Conservation (phyloP, 345 rosid species). For the Sonneratia caseolaris region DNA sequence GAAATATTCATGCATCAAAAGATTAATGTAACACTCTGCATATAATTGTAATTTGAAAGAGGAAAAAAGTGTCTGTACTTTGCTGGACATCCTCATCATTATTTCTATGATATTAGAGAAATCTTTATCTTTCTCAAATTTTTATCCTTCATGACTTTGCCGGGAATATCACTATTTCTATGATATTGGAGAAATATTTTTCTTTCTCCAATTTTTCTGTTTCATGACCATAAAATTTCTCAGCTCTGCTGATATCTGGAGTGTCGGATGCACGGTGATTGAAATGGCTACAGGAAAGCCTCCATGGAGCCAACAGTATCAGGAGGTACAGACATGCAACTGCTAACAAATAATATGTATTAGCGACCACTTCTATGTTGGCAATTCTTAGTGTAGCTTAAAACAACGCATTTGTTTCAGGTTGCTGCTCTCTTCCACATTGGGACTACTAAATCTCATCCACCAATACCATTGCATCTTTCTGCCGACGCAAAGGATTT, state of each 20-base stretch:
- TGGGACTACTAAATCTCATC: conserved; percentile 92
- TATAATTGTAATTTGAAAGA: neutral
- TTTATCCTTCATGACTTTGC: too few relatives aligned
- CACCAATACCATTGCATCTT: conserved; percentile 88
- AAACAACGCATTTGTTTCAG: conserved; percentile 28
- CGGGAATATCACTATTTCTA: neutral
- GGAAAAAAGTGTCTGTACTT: neutral
- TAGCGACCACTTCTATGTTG: neutral
- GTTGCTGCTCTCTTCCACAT: conserved; percentile 90
- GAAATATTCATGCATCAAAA: neutral
- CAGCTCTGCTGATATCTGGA: conserved; percentile 97
- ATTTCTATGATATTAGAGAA: too few relatives aligned
- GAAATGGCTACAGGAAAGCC: conserved; percentile 99
- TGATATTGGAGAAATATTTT: neutral
- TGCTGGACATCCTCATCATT: neutral
- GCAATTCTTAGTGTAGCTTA: conserved; percentile 11
- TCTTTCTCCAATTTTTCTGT: neutral
- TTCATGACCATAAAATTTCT: conserved; percentile 11
- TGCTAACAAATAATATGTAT: conserved; percentile 3
- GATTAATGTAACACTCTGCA: neutral
- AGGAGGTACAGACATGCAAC: conserved; percentile 45
- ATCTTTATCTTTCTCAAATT: too few relatives aligned
- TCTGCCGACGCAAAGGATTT: conserved; percentile 78
- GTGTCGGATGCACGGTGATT: conserved; percentile 92
- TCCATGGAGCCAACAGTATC: conserved; percentile 95